Evolutionary conservation across 345 rosid species (phyloP), one percentile per base, ranked within the genome.

Genomic region (Psidium guajava): DNA sequence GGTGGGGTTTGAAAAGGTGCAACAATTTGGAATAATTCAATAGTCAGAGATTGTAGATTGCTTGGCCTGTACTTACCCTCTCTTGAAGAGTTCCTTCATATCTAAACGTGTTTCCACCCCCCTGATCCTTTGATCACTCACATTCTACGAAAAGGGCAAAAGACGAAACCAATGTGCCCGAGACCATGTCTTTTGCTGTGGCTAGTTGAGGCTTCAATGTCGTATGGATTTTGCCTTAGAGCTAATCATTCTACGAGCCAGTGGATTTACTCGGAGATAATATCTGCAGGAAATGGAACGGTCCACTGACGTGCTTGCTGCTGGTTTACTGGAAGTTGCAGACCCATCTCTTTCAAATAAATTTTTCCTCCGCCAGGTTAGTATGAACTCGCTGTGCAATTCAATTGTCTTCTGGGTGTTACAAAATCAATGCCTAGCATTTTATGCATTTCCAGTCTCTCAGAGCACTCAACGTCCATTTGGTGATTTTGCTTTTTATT

Each of bases 301-400:
- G 82, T 96, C 99, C 84, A 92, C 98, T 53, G 99, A 97, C 92
- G 95, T 97, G 86, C 95, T 97, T 87, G 99, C 99, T 89, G 98
- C 99, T 82, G 99, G 98, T 89, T 90, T 97, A 86, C 95, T 97
- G 57, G 99, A 97, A 89, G 91, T 97, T 87, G 95, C 99, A 69
- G 98, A 97, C 86, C 99, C 99, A 61, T 92, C 94, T 86, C 98
- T 97, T 89, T 97, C 99, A 75, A 94, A 91, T 89, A 96, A 95
- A 90, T 97, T 89, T 90, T 98, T 88, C 89, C 95, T 95, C 81
- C 98, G 94, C 83, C 99, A 98, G 99, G 99, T 98, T 53, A 81
- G 92, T 86, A 69, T 22, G 10, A 36, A 36, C 80, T 36, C 14
- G 3, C 80, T 69, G 8, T 69, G 5, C 80, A 9, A 69, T 36